A percentile compares a stretch with the other conserved stretches of the same genome.
Evolutionary conservation across 805 yeast species (phyloP).

Genomic region (Teunomyces atbi): DNA sequence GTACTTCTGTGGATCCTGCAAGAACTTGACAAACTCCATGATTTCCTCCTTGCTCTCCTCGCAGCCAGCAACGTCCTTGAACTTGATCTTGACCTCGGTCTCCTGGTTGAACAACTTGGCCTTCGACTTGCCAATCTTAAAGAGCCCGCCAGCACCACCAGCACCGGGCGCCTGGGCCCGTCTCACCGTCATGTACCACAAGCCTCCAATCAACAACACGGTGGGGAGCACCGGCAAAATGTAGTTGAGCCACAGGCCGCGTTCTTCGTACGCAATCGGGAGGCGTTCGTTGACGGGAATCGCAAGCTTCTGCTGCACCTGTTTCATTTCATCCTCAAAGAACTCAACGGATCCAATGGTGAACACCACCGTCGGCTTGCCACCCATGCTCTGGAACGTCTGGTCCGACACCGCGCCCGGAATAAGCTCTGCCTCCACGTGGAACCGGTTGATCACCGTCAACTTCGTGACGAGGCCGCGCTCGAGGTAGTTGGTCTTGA

Average conservation of each 20-base stretch:
- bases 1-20: slow-evolving; percentile 81
- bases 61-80: slow-evolving; percentile 92
- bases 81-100: slow-evolving; percentile 75
- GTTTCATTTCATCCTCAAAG: slow-evolving; percentile 79
- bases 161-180: slow-evolving; percentile 45
- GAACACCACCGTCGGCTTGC: slow-evolving; percentile 56
- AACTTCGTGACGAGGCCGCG: slow-evolving; percentile 75
- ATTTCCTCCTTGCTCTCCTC: slow-evolving; percentile 93
- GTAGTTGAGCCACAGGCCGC: slow-evolving; percentile 61
- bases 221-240: slow-evolving; percentile 79
- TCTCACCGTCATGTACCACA: slow-evolving; percentile 60
- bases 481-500: slow-evolving; percentile 73
- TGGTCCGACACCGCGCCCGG: slow-evolving; percentile 42
- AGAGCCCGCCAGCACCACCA: slow-evolving; percentile 61
- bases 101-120: slow-evolving; percentile 83
- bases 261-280: slow-evolving; percentile 73
- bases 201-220: slow-evolving; percentile 73
- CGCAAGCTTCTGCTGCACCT: slow-evolving; percentile 65
- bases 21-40: slow-evolving; percentile 89
- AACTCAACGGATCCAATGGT: slow-evolving; percentile 85
- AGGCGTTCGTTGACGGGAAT: slow-evolving; percentile 69
- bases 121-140: slow-evolving; percentile 74
- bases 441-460: slow-evolving; percentile 67
- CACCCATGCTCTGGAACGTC: slow-evolving; percentile 36
- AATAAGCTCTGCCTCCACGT: slow-evolving; percentile 68